Base-by-base conservation (phyloP, 306 rosid species). In the Prunus kanzakura region DNA sequence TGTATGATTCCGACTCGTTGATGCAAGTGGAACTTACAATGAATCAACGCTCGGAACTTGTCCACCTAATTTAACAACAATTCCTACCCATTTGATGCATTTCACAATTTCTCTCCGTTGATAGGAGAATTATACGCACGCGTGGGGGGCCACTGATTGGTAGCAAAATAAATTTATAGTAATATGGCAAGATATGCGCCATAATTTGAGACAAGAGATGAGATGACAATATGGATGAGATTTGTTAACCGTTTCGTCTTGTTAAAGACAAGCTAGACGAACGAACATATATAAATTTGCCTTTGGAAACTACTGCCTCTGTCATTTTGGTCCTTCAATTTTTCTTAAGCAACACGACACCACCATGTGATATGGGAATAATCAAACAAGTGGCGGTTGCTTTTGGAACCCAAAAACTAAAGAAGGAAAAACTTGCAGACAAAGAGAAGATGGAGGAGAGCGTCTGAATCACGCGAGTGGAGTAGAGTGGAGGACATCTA, bases 331-430 rank as follows among this genome's bases (percentile, higher is more conserved):
- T n/a, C 65, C 52, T 72, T 20, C 3, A 52, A 32, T 29, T 67
- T 35, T 25, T 64, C 46, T 32, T 43, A 20, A 38, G 25, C 56
- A 46, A 46, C 68, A 55, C 16, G 78, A 76, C 85, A 72, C 60
- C 30, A 65, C 47, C 81, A 81, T 76, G 78, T 77, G 81, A 63
- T 3, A 6, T 7, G 47, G 27, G 66, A 63, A 55, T 54, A 49
- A 56, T 11, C n/a, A 56, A 68, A 35, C 46, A 3, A 51, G 67
- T 71, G 81, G 69, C 71, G 41, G n/a, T 58, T n/a, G 78, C 81
- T 58, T 77, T 71, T 52, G 8, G 25, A 79, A 72, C 22, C 45
- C 45, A 67, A 65, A 66, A 65, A 22, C 35, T 11, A 4, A 14
- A 27, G 25, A 6, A 67, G 13, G n/a, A 46, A 69, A 46, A 29